These are phyloP conservation scores for Petunia secreta DNA, from an alignment of 257 asterid genomes.

Conservation along the genomic window DNA sequence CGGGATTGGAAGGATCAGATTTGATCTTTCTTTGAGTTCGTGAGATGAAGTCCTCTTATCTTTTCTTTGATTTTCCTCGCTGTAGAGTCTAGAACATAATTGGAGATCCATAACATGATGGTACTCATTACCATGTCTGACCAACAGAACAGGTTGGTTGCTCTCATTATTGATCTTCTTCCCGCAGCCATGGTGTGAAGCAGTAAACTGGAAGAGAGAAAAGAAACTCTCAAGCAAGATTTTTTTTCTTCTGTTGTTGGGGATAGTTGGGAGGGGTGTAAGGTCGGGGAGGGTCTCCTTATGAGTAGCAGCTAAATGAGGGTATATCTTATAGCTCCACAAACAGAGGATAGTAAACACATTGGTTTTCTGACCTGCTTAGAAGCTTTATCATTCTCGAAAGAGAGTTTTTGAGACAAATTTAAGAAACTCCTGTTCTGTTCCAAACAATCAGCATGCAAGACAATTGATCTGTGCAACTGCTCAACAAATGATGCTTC, in stretches of 20 bases:
- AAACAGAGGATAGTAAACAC: neutral
- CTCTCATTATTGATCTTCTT: slow-evolving; percentile 40
- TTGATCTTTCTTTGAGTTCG: slow-evolving; percentile 36
- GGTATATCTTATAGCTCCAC: neutral
- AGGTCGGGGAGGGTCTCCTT: neutral
- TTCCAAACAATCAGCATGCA: slow-evolving; percentile 34
- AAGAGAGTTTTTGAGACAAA: slow-evolving; percentile 30
- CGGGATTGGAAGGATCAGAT: slow-evolving; percentile 25
- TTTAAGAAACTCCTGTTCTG: slow-evolving; percentile 32
- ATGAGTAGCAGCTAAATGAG: neutral
- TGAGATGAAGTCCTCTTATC: slow-evolving; percentile 39
- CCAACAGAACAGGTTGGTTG: slow-evolving; percentile 28
- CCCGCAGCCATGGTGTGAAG: slow-evolving; percentile 41
- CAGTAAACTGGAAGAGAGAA: slow-evolving; percentile 28
- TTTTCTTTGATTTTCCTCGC: slow-evolving; percentile 30
- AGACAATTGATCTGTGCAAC: slow-evolving; percentile 57
- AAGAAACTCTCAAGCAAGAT: slow-evolving; percentile 12
- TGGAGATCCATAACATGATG: slow-evolving; percentile 20
- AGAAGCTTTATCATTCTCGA: slow-evolving; percentile 33
- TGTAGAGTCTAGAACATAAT: slow-evolving; percentile 30
- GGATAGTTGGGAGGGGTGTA: neutral
- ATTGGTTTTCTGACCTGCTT: slow-evolving; percentile 47
- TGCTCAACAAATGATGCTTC: slow-evolving; percentile 73
- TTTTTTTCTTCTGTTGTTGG: neutral
- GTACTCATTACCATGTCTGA: slow-evolving; percentile 6